Evolutionary conservation across 2,329 filamentous ascomycete genomes (phyloP), one percentile per base, ranked within the genome.

Genomic region (Aspergillus fumigatus): DNA sequence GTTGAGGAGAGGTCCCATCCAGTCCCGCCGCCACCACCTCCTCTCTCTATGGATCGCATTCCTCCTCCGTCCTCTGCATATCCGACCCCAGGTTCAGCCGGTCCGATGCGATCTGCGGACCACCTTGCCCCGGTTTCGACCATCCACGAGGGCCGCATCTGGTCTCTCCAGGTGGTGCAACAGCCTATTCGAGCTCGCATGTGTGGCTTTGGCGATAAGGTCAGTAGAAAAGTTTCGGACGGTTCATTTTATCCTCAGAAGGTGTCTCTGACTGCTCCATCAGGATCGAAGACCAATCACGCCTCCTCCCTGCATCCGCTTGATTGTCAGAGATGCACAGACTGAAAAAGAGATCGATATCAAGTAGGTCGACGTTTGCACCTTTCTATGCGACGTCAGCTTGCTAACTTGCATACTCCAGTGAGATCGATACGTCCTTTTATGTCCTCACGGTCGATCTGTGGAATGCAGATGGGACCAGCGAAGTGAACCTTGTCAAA

Each of bases 141-240:
- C 51, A 64, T 73, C 43, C 76, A 73, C 51, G 73, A 78, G 26
- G 76, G 75, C 48, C 73, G 76, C 29, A 74, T 74, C 47, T 79
- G 74, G 73, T 88, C 86, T 59, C 82, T 96, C 51, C 80, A 87
- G 63, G 90, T 97, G 58, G 86, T 90, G 63, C 94, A 99, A 77
- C 92, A 97, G 74, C 94, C 94, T 51, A 83, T 90, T 67, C 86
- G 94, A 67, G 94, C 94, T 63, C 89, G 94, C 59, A 97, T 97
- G 94, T 99, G 94, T 78, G 94, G 94, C 7, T 99, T 97, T 77
- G 94, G 94, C 60, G 94, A 99, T 79, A 99, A 97, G 83, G 90
- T 94, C 77, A 5, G 41, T 5, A 11, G 25, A 27, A n/a, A 54
- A 53, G 38, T 54, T 51, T 21, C 27, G 27, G 14, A 9, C 27